Conservation (phyloP, 345 rosid genomes). For the Eucalyptus tenuipes region DNA sequence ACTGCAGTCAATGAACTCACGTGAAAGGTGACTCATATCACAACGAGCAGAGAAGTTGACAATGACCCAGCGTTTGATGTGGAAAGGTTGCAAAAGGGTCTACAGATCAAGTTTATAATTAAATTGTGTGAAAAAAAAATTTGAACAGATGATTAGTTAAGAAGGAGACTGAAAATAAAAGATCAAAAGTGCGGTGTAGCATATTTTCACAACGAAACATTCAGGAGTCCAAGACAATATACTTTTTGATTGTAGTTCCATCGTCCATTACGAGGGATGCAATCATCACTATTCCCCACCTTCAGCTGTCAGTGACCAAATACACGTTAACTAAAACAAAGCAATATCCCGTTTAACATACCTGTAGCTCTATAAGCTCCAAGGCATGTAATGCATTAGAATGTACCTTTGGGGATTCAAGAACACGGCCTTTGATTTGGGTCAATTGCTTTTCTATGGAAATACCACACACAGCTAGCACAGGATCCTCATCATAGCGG, state of each 20-base stretch:
- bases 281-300: slow-evolving; percentile 51
- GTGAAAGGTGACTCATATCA: slow-evolving; percentile 52
- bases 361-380: background rate
- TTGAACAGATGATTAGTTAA: background rate
- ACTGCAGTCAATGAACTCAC: slow-evolving; percentile 60
- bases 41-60: slow-evolving; percentile 89
- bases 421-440: slow-evolving; percentile 69
- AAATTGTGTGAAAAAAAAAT: background rate
- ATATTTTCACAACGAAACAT: background rate
- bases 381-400: background rate
- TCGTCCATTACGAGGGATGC: slow-evolving; percentile 58
- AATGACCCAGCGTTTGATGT: slow-evolving; percentile 50
- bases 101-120: slow-evolving; percentile 10
- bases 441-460: slow-evolving; percentile 50
- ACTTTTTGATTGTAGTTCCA: slow-evolving; percentile 94
- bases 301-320: slow-evolving; percentile 52
- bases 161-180: background rate
- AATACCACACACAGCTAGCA: slow-evolving; percentile 62
- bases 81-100: slow-evolving; percentile 37
- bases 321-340: background rate
- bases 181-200: background rate
- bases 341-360: background rate
- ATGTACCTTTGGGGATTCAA: slow-evolving; percentile 67
- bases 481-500: slow-evolving; percentile 39
- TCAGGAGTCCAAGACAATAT: background rate